Base-by-base conservation (phyloP, 441 rosid species). In the Pelargonium fulgidum region DNA sequence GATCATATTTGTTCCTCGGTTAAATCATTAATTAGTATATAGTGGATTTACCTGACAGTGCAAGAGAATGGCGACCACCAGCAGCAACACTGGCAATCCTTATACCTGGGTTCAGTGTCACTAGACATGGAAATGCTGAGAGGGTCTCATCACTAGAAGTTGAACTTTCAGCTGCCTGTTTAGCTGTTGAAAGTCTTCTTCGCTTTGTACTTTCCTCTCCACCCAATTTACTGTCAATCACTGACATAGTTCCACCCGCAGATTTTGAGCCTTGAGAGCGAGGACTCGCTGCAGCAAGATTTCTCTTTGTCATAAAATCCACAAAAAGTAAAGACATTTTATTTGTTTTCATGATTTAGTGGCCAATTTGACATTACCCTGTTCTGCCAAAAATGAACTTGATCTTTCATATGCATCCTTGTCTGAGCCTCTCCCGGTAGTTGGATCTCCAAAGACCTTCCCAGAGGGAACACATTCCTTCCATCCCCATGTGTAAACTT, bases 401-500 rank as follows among this genome's bases (percentile, higher is more conserved):
- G 82, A 90, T 77, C 83, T 87, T 79, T 85, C 91, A 71, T 68
- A 52, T 13, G 66, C 80, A 72, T 84, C 91, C 76, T 84, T 92
- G 9, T 81, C 89, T 36, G 58, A 17, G 20, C 77, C 73, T 69
- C 77, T 76, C 12, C 72, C 74, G 16, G 50, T 9, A 19, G 85
- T 72, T 68, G 77, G 74, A 61, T 89, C 87, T 62, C 97, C 92
- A 3, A 87, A 81, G 42, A 33, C 78, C 64, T 85, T 89, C 70
- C 97, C 99, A 4, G 99, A 83, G 20, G 99, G 98, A 79, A 95
- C 81, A 77, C 99, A 92, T 78, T 95, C 98, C 72, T 84, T 92
- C 99, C 99, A 95, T 50, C 99, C 99, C 99, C 99, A 95, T 13
- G 99, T 92, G 72, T 84, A 92, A 64, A 95, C 92, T 68, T 86